A percentile compares a stretch with the other conserved stretches of the same genome.
Evolutionary conservation across 768 basidiomycete genomes (phyloP).

Genomic region (Xanthoconium stramineum): DNA sequence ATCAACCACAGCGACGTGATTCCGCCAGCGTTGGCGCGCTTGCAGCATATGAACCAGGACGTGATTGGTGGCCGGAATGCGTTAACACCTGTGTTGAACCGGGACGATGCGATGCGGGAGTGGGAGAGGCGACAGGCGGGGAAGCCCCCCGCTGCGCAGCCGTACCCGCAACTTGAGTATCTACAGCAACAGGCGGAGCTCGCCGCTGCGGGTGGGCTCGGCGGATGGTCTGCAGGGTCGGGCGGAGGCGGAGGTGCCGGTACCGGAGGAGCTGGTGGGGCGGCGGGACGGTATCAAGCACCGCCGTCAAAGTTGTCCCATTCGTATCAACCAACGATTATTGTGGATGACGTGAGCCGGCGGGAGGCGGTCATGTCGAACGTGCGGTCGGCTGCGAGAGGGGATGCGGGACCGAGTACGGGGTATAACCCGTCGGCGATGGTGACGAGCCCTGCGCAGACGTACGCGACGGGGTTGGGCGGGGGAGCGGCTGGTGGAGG

Average conservation of each 20-base stretch:
- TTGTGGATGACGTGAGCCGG: constrained; percentile 66
- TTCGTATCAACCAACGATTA: constrained; percentile 51
- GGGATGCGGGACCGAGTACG: constrained; percentile 38
- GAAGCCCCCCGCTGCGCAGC: constrained; percentile 64
- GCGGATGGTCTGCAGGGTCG: constrained; percentile 48
- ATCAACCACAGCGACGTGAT: constrained; percentile 84
- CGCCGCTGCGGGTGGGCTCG: constrained; percentile 58
- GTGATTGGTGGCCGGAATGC: constrained; percentile 71
- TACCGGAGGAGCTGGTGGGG: constrained; percentile 18
- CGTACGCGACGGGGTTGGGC: constrained; percentile 46
- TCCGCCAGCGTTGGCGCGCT: constrained; percentile 88
- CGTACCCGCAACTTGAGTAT: constrained; percentile 87
- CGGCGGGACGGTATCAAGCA: constrained; percentile 44
- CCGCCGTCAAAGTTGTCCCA: constrained; percentile 33
- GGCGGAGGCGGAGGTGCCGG: constrained; percentile 21
- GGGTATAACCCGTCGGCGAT: constrained; percentile 48
- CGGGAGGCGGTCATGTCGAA: constrained; percentile 81
- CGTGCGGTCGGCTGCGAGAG: constrained; percentile 61
- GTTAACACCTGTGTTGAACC: constrained; percentile 88
- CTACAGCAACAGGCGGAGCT: constrained; percentile 92
- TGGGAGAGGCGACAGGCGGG: constrained; percentile 91
- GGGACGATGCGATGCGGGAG: constrained; percentile 92
- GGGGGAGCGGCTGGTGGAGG: not conserved
- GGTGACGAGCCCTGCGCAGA: constrained; percentile 75
- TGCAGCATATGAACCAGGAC: constrained; percentile 88